These are phyloP conservation scores for Neolentinus lepideus DNA, from an alignment of 1,284 basidiomycete species.

Conservation along the genomic window DNA sequence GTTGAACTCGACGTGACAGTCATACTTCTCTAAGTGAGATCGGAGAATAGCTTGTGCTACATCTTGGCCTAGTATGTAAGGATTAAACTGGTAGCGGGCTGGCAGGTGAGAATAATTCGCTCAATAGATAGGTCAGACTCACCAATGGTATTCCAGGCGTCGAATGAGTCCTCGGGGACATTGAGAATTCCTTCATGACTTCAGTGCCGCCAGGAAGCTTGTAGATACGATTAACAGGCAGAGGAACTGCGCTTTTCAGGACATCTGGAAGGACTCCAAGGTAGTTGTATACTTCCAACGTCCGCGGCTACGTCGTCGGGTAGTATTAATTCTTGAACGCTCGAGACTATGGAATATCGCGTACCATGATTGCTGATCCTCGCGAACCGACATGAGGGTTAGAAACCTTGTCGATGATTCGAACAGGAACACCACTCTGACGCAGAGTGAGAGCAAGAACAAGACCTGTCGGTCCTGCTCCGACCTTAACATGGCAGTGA, in stretches of 20 bases:
- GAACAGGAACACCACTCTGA: slow-evolving; percentile 21
- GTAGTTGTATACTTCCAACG: slow-evolving; percentile 19
- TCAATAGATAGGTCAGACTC: background rate
- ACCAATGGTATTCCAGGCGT: background rate
- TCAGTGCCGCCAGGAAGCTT: background rate
- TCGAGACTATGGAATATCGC: background rate
- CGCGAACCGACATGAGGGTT: slow-evolving; percentile 7
- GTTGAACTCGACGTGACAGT: slow-evolving; percentile 22
- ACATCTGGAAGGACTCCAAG: slow-evolving; percentile 19
- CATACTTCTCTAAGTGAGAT: slow-evolving; percentile 19
- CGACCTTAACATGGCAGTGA: slow-evolving; percentile 11
- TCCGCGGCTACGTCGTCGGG: slow-evolving; percentile 17
- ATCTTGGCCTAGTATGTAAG: slow-evolving; percentile 23
- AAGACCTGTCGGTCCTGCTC: slow-evolving; percentile 19
- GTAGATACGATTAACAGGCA: slow-evolving; percentile 11
- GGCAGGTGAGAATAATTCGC: slow-evolving; percentile 2
- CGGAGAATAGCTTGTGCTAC: slow-evolving; percentile 23
- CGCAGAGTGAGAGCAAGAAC: slow-evolving; percentile 16
- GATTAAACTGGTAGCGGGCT: background rate
- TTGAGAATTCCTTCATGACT: background rate
- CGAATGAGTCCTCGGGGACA: background rate
- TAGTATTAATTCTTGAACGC: background rate
- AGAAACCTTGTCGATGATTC: slow-evolving; percentile 27
- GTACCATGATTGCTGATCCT: background rate
- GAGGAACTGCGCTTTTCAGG: slow-evolving; percentile 3